These are phyloP conservation scores for Piper longum DNA, from an alignment of 164 flowering plant species.

Conservation along the genomic window DNA sequence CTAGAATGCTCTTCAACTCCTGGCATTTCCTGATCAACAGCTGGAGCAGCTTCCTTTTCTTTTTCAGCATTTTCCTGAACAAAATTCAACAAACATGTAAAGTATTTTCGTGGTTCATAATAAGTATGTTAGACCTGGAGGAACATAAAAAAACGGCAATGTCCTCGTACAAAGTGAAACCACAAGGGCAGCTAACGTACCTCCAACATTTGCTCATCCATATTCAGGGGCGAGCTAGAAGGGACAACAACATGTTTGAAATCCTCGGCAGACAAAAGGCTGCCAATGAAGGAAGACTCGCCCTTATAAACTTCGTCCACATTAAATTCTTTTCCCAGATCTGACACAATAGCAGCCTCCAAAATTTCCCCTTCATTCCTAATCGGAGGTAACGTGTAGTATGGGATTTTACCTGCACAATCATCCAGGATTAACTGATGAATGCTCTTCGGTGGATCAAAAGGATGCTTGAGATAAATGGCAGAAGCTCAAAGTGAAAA, in stretches of 20 bases:
- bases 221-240: conserved; percentile 47
- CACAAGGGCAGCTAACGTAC: conserved; percentile 20
- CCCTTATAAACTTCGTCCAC: conserved; percentile 61
- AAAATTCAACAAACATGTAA: conserved; percentile 3
- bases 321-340: conserved; percentile 77
- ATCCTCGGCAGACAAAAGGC: conserved; percentile 60
- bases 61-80: conserved; percentile 22
- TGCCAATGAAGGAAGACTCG: conserved; percentile 85
- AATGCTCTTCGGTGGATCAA: no score
- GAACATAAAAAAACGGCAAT: background rate
- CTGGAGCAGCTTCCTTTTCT: conserved; percentile 12
- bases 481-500: no score
- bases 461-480: background rate
- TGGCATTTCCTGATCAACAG: conserved; percentile 41
- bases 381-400: conserved; percentile 80
- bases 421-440: background rate
- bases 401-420: conserved; percentile 80
- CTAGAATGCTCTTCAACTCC: conserved; percentile 23
- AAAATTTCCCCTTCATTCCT: conserved; percentile 47
- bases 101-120: background rate
- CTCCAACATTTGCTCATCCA: conserved; percentile 68
- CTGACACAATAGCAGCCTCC: conserved; percentile 60
- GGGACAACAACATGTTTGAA: conserved; percentile 69
- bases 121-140: background rate
- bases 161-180: background rate